Base-by-base conservation (phyloP, 176 grass and related monocot species). In the Pontederia crassipes region DNA sequence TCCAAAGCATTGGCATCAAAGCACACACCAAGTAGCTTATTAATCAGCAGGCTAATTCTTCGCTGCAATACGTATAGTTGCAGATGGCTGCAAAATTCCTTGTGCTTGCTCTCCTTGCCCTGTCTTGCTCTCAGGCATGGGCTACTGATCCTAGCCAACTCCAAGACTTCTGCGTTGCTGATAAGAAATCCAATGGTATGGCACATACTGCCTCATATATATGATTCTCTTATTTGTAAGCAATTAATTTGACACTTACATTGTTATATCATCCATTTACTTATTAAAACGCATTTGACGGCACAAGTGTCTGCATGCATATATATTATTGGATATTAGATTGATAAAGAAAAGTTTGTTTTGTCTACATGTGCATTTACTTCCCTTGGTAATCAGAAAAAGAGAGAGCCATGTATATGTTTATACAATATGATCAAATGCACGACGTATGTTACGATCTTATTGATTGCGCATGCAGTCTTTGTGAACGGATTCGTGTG, bases 401-500 rank as follows among this genome's bases (percentile, higher is more conserved):
- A 35, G n/a, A n/a, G n/a, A 24, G 20, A 24, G 20, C 1, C 20
- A 24, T 24, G 20, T 24, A 24, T 24, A 24, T 24, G 20, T 24
- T 24, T 24, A 24, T 24, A 24, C 20, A 1, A 24, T 24, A 24
- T 24, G 20, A 24, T 24, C 20, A 24, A 24, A 24, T 24, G 20
- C 20, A 24, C 1, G 20, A 9, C 55, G 49, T 70, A 61, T 24
- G 17, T 54, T 54, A 8, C 8, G 28, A 46, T 48, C 10, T 17
- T 55, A 27, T 53, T 46, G 1, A n/a, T 32, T 18, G 24, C 10
- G 14, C n/a, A 27, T 8, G 48, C 68, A 82, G 80, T 73, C 27
- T 62, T 63, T 6, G 54, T 77, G 11, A 82, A 77, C 28, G 80
- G 80, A 15, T 67, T 68, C 11, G 45, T 58, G 12, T 82, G 80